phyloP scores from a whole-genome alignment of 176 grass and related monocot species.

The Pharus latifolius region DNA sequence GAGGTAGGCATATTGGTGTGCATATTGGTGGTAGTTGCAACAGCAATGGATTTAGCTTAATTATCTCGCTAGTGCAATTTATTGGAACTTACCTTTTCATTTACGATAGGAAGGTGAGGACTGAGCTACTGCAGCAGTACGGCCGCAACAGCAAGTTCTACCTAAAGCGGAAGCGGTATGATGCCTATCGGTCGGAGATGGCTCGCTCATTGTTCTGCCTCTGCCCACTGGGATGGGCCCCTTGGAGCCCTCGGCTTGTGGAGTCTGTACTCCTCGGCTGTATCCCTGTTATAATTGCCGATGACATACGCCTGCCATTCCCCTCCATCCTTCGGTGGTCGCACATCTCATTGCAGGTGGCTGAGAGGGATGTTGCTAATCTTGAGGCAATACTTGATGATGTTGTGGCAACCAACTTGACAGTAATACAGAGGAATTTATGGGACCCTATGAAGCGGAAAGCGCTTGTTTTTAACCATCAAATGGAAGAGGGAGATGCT shows the following conservation, averaged over 20 bases:
- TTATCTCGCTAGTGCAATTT: neutral
- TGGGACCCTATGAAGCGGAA: slow-evolving; percentile 70
- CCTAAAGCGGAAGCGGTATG: slow-evolving; percentile 60
- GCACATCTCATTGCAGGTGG: slow-evolving; percentile 63
- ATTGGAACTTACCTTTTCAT: neutral
- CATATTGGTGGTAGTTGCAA: neutral
- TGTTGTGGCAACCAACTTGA: slow-evolving; percentile 68
- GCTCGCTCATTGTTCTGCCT: slow-evolving; percentile 73
- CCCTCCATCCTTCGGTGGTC: slow-evolving; percentile 44
- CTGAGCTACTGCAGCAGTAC: slow-evolving; percentile 49
- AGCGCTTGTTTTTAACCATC: slow-evolving; percentile 54
- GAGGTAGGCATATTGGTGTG: neutral
- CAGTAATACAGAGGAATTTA: slow-evolving; percentile 61
- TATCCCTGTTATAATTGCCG: slow-evolving; percentile 73
- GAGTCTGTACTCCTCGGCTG: slow-evolving; percentile 81
- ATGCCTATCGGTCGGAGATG: slow-evolving; percentile 63
- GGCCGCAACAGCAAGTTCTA: slow-evolving; percentile 59
- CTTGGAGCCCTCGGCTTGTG: slow-evolving; percentile 85
- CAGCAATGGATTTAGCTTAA: neutral
- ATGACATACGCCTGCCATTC: slow-evolving; percentile 72
- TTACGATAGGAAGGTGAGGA: slow-evolving; percentile 60
- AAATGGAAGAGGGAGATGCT: slow-evolving; percentile 52
- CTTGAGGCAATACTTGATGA: slow-evolving; percentile 65
- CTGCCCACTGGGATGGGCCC: slow-evolving; percentile 88
- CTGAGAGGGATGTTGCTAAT: slow-evolving; percentile 51